A percentile compares a stretch with the other conserved stretches of the same genome.
Conservation (phyloP, 208 protist genomes). For the Novymonas esmeraldas region DNA sequence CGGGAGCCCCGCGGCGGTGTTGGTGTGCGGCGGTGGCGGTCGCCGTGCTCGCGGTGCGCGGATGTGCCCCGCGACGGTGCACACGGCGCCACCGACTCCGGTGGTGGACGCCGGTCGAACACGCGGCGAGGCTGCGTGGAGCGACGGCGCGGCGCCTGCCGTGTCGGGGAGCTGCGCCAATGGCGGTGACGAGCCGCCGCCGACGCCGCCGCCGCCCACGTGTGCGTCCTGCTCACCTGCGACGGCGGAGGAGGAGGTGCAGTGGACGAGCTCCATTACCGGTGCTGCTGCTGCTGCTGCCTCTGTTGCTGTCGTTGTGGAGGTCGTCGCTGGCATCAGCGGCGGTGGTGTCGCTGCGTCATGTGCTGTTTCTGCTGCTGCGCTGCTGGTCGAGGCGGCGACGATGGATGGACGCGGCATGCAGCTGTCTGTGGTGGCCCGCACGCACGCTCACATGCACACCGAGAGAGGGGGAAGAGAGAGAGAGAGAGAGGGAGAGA, state of each 20-base stretch:
- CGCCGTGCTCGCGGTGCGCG: background rate
- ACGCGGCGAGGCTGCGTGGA: background rate
- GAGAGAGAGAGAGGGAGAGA: background rate
- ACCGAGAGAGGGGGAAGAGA: background rate
- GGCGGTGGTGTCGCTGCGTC: constrained; percentile 3
- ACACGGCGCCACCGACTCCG: background rate
- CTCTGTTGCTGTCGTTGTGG: background rate
- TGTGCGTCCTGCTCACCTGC: too few species aligned
- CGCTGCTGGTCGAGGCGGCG: constrained; percentile 5
- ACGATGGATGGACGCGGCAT: constrained; percentile 2
- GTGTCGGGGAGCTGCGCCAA: background rate
- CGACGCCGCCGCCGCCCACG: background rate
- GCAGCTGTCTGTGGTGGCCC: background rate
- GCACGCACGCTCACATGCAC: background rate
- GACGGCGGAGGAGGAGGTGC: background rate
- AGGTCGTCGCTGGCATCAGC: background rate
- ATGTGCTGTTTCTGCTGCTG: constrained; percentile 17
- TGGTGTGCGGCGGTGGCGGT: background rate
- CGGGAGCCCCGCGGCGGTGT: too few species aligned
- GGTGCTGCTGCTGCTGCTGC: background rate
- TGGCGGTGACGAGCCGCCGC: background rate
- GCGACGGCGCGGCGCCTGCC: background rate
- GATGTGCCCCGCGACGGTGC: background rate
- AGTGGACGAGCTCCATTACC: background rate
- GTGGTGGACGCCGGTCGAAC: background rate